Conservation (phyloP, 2,329 filamentous ascomycete genomes). For the Claviceps sp. region DNA sequence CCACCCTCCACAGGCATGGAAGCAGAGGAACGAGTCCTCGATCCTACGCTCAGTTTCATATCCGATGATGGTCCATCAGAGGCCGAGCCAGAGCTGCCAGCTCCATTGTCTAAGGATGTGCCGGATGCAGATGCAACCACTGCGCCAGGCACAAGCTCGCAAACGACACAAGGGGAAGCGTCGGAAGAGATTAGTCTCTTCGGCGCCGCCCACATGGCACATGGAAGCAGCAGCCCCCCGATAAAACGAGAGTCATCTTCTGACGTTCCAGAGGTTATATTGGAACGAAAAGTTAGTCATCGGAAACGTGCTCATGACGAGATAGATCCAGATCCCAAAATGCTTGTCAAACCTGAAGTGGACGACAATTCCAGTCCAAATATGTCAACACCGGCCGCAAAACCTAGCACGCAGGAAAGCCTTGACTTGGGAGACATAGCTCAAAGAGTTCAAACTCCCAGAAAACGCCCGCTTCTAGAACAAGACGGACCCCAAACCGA, state of each 20-base stretch:
- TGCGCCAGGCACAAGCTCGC: slow-evolving; percentile 10
- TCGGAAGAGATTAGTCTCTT: slow-evolving; percentile 13
- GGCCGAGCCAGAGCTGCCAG: slow-evolving; percentile 3
- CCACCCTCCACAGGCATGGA: slow-evolving; percentile 2
- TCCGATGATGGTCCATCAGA: neutral
- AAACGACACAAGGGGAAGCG: slow-evolving; percentile 17
- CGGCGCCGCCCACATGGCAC: slow-evolving; percentile 11
- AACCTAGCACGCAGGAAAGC: slow-evolving; percentile 36
- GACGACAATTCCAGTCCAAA: slow-evolving; percentile 17
- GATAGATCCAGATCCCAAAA: slow-evolving; percentile 11
- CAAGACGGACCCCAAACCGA: slow-evolving; percentile 6
- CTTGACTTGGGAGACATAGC: slow-evolving; percentile 37
- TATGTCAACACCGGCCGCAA: slow-evolving; percentile 8
- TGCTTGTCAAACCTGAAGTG: slow-evolving; percentile 30
- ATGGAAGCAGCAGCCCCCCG: slow-evolving; percentile 5
- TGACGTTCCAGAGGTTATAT: slow-evolving; percentile 36
- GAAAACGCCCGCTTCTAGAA: slow-evolving; percentile 19
- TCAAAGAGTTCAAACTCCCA: slow-evolving; percentile 21
- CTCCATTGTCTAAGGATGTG: neutral
- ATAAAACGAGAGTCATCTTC: slow-evolving; percentile 43
- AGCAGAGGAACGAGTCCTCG: slow-evolving; percentile 1
- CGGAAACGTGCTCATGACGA: slow-evolving; percentile 24
- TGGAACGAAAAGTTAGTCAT: slow-evolving; percentile 35
- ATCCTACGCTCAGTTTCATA: slow-evolving; percentile 3
- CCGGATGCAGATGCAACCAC: neutral